A percentile compares a stretch with the other conserved stretches of the same genome.
phyloP scores from a whole-genome alignment of 2,329 filamentous ascomycete species.

The Plenodomus tracheiphilus region DNA sequence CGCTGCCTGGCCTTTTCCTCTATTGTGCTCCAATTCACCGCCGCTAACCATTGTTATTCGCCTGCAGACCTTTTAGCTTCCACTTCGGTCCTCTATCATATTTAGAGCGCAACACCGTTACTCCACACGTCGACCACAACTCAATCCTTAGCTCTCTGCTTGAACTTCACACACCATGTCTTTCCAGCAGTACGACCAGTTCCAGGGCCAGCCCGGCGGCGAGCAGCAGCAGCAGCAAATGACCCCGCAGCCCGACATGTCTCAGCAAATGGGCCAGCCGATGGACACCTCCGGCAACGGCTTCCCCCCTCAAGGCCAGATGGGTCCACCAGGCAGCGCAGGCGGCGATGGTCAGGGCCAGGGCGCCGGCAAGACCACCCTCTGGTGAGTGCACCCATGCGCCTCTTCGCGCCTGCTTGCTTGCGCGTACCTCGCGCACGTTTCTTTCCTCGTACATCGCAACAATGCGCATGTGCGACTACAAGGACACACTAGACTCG shows the following conservation, averaged over 20 bases:
- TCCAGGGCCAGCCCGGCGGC: slow-evolving; percentile 61
- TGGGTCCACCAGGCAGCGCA: slow-evolving; percentile 46
- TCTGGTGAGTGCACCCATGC: slow-evolving; percentile 49
- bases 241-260: slow-evolving; percentile 55
- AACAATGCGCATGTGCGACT: not conserved
- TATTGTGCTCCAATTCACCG: slow-evolving; percentile 22
- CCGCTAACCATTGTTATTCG: slow-evolving; percentile 29
- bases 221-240: slow-evolving; percentile 55
- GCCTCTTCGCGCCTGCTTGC: not conserved
- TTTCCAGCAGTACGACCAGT: slow-evolving; percentile 66
- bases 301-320: slow-evolving; percentile 55
- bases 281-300: slow-evolving; percentile 58
- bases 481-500: not conserved
- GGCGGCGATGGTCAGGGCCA: slow-evolving; percentile 42
- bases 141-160: slow-evolving; percentile 17
- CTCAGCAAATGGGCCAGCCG: slow-evolving; percentile 62
- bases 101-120: slow-evolving; percentile 34
- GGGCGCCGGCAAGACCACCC: slow-evolving; percentile 55
- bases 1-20: slow-evolving; percentile 4
- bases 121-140: slow-evolving; percentile 13
- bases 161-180: slow-evolving; percentile 57
- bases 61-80: slow-evolving; percentile 25
- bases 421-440: slow-evolving; percentile 1
- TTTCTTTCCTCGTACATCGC: not conserved
- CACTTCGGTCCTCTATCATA: slow-evolving; percentile 33